Conservation (phyloP, 1,139 yeast genomes). For the Yamadazyma diospyri region DNA sequence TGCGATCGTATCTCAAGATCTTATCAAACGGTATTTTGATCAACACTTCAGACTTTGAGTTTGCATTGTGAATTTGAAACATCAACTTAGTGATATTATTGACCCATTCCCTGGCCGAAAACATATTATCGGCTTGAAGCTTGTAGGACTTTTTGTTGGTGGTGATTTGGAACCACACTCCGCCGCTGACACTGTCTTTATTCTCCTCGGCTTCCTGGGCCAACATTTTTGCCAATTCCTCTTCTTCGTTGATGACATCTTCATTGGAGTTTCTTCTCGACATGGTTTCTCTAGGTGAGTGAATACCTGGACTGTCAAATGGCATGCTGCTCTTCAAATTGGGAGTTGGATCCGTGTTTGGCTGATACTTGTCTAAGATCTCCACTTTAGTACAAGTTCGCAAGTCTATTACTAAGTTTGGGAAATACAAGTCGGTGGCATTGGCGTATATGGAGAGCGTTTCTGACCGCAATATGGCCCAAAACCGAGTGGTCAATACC, state of each 20-base stretch:
- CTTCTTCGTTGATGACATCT: conserved; percentile 20
- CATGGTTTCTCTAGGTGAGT: conserved; percentile 10
- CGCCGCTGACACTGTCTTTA: conserved; percentile 24
- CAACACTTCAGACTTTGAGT: conserved; percentile 68
- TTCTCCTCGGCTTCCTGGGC: conserved; percentile 28
- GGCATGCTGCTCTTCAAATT: conserved; percentile 6
- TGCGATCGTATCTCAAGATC: conserved; percentile 56
- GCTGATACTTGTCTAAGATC: conserved; percentile 31
- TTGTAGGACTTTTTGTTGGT: conserved; percentile 59
- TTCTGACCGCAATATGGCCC: conserved; percentile 76
- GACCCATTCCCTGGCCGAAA: conserved; percentile 78
- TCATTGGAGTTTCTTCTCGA: conserved; percentile 14
- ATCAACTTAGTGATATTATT: conserved; percentile 70
- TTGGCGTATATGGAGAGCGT: conserved; percentile 66
- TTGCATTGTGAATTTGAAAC: conserved; percentile 59
- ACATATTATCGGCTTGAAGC: conserved; percentile 70
- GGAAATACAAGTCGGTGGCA: conserved; percentile 81
- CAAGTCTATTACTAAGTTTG: conserved; percentile 70
- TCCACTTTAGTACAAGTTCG: conserved; percentile 63
- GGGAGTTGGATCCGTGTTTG: conserved; percentile 13
- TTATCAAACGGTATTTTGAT: conserved; percentile 73
- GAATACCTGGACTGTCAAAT: conserved; percentile 12
- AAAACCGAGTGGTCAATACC: conserved; percentile 44
- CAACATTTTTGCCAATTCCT: conserved; percentile 23
- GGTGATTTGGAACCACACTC: conserved; percentile 52